Evolutionary conservation across 2,329 filamentous ascomycete species (phyloP), one percentile per base, ranked within the genome.

Genomic region (Ophiocordyceps polyrhachis-furcata): DNA sequence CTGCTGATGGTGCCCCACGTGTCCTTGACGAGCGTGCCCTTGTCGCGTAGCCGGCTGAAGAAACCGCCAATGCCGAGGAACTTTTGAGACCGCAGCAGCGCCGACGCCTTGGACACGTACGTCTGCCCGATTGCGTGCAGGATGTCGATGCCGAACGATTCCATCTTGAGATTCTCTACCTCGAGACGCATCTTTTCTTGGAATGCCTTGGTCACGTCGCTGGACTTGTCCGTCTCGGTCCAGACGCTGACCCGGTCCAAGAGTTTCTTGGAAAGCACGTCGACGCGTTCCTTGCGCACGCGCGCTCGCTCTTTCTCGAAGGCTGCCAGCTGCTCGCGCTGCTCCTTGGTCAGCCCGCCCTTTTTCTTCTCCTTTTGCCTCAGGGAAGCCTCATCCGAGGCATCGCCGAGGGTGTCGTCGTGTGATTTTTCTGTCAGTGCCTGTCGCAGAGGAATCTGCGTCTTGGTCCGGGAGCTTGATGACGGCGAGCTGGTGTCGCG

Each of bases 101-200:
- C 81, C 1, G 83, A 84, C 4, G 82, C 85, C 65, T 96, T 96
- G 60, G 79, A 78, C 25, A 91, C 65, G 62, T 98, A 98, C 4
- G 86, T 93, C 53, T 83, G 73, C 15, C 91, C 91, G 55, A 98
- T 93, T 41, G 91, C 88, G 62, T 96, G 89, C 43, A 95, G 70
- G 53, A 96, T 96, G 50, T 98, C 91, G 40, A 98, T 72, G 44
- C 91, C 91, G 55, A 98, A 98, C 0, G 84, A 93, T 66, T 98
- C 91, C 86, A 98, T 98, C 72, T 96, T 98, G 54, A 98, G 70
- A 58, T 96, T 93, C 68, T 98, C 91, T 23, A 93, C 85, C 65
- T 98, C 91, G 38, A 96, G 77, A 38, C 81, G 76, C 52, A 84
- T 95, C 74, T 98, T 95, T 60, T 89, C 85, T 60, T 88, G 81